Percentiles rank a stretch among this genome's conserved stretches.
Conservation (phyloP, 148 eudicot genomes). For the Beta vulgaris region DNA sequence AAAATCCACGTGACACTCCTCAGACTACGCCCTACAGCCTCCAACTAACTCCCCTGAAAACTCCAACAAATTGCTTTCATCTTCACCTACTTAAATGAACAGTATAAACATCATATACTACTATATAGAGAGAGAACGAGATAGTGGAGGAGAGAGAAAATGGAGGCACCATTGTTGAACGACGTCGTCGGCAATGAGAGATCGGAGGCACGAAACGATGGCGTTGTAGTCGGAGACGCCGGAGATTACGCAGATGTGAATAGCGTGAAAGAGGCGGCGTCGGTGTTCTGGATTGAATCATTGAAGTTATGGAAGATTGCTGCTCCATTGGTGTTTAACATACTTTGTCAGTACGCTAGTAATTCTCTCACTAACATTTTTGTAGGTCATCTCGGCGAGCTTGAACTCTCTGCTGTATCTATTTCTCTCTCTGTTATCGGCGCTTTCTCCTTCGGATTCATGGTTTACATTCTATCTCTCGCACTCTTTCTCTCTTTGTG, state of each 20-base stretch:
- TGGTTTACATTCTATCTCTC: conserved; percentile 36
- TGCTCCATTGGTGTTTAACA: conserved; percentile 45
- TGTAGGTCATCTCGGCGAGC: conserved; percentile 62
- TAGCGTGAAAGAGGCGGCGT: conserved; percentile 26
- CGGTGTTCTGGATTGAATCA: conserved; percentile 47
- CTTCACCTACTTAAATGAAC: no score
- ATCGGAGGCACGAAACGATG: not conserved
- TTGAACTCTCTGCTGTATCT: conserved; percentile 57
- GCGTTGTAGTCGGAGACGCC: conserved; percentile 23
- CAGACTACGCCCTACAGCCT: no score
- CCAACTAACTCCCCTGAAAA: no score
- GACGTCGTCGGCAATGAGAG: not conserved
- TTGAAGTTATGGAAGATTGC: conserved; percentile 55
- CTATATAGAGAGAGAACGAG: not conserved
- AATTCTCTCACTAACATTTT: conserved; percentile 50
- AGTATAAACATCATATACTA: no score
- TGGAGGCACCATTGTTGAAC: conserved; percentile 38
- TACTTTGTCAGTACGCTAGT: conserved; percentile 44
- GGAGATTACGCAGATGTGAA: conserved; percentile 47
- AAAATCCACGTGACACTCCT: no score
- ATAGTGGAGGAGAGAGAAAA: not conserved
- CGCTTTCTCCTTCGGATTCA: conserved; percentile 64
- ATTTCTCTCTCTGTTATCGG: conserved; percentile 52
- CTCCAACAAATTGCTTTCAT: no score
- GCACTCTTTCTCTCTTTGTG: not conserved